Evolutionary conservation across 257 asterid species (phyloP).

Genomic region (Nicotiana obtusifolia): DNA sequence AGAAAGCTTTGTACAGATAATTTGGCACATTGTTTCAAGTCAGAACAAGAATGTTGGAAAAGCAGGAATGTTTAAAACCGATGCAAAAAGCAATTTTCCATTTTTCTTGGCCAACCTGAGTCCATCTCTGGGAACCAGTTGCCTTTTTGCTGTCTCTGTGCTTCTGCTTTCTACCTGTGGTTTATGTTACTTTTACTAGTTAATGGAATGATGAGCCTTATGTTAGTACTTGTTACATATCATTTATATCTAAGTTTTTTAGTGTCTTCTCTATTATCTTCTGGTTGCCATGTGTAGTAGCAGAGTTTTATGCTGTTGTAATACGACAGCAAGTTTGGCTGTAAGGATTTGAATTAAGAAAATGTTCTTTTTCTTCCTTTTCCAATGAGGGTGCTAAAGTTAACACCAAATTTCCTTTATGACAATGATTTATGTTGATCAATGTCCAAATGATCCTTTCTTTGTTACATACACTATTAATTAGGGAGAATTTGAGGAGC

Average conservation of each 20-base stretch:
- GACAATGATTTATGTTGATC: no score
- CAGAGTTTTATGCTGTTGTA: no score
- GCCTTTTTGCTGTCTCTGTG: background rate
- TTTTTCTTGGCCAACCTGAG: background rate
- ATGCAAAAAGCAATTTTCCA: background rate
- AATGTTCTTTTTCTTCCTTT: no score
- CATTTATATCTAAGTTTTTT: background rate
- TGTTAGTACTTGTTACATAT: background rate
- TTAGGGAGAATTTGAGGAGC: no score
- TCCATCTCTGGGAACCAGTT: background rate
- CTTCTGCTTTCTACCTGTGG: background rate
- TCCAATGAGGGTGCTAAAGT: background rate
- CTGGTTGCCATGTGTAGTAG: background rate
- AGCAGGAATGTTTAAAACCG: background rate
- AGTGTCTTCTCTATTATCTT: background rate
- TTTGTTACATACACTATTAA: no score
- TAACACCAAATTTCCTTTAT: background rate
- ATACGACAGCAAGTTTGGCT: no score
- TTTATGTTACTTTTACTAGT: background rate
- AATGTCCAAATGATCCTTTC: no score
- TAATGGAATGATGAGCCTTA: background rate
- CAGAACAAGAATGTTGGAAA: background rate
- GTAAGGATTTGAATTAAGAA: no score
- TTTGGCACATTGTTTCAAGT: no score
- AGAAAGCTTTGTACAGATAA: no score